Evolutionary conservation across 2,329 filamentous ascomycete genomes (phyloP).

Genomic region (Ophiocordyceps unilateralis): DNA sequence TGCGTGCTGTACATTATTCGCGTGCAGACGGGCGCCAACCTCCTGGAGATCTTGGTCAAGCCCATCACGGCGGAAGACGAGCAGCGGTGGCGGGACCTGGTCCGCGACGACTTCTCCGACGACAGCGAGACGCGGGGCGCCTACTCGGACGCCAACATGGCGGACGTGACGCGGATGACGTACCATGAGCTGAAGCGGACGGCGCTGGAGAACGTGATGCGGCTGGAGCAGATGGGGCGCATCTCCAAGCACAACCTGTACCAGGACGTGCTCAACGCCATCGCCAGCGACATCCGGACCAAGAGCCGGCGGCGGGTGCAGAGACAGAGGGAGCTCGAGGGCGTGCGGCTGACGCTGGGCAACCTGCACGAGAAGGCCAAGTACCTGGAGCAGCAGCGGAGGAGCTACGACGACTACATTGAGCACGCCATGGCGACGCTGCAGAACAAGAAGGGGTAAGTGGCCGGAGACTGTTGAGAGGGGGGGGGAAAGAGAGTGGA

Average conservation of each 20-base stretch:
- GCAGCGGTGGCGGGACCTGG: constrained; percentile 64
- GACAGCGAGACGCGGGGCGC: constrained; percentile 56
- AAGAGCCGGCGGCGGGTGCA: constrained; percentile 90
- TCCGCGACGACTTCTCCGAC: constrained; percentile 63
- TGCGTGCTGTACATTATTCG: constrained; percentile 96
- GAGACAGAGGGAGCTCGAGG: constrained; percentile 77
- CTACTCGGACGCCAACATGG: constrained; percentile 77
- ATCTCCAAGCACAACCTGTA: constrained; percentile 86
- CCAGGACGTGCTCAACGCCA: constrained; percentile 94
- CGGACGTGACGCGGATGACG: constrained; percentile 76
- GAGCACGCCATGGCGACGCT: constrained; percentile 96
- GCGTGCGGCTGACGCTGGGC: constrained; percentile 55
- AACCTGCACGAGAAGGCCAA: constrained; percentile 74
- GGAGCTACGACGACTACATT: constrained; percentile 98
- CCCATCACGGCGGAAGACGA: constrained; percentile 79
- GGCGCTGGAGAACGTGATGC: constrained; percentile 84
- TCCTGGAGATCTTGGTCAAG: constrained; percentile 92
- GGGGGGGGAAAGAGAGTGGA: too few species aligned
- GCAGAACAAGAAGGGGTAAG: constrained; percentile 84
- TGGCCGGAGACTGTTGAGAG: too few species aligned
- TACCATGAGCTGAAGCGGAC: constrained; percentile 88
- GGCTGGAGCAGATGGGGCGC: constrained; percentile 70
- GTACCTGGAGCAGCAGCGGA: constrained; percentile 87
- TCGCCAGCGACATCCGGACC: constrained; percentile 89
- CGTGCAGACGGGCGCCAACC: constrained; percentile 75